Conservation (phyloP, 495 filamentous ascomycete genomes). For the Arthonia radiata region DNA sequence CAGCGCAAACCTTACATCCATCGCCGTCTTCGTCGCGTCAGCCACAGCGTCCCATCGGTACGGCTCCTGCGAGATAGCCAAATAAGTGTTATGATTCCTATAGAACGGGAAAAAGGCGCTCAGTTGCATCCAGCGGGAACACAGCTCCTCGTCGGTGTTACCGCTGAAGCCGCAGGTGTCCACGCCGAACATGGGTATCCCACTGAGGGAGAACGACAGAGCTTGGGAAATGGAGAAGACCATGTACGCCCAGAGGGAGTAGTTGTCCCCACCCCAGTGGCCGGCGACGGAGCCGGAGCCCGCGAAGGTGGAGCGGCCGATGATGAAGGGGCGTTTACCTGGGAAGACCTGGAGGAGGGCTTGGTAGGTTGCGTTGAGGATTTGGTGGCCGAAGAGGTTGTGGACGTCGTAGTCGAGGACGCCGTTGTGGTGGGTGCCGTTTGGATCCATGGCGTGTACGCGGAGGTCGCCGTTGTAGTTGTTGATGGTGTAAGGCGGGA, state of each 20-base stretch:
- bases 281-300: conserved; percentile 15
- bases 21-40: conserved; percentile 38
- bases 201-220: conserved; percentile 54
- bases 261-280: conserved; percentile 78
- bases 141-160: conserved; percentile 51
- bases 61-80: conserved; percentile 43
- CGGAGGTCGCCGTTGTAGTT: conserved; percentile 49
- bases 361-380: conserved; percentile 58
- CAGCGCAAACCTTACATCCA: conserved; percentile 47
- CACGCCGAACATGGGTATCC: conserved; percentile 70
- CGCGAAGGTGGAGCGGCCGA: conserved; percentile 60
- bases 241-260: conserved; percentile 40
- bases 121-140: conserved; percentile 70
- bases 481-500: conserved; percentile 65
- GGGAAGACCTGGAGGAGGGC: conserved; percentile 37
- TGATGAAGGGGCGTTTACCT: conserved; percentile 58
- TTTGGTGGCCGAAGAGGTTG: conserved; percentile 44
- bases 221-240: conserved; percentile 64
- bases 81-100: conserved; percentile 52
- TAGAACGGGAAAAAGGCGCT: conserved; percentile 77
- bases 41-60: conserved; percentile 49
- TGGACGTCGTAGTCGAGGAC: conserved; percentile 59
- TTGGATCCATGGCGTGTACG: conserved; percentile 48
- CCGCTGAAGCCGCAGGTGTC: conserved; percentile 62
- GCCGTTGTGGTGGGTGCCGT: conserved; percentile 53